Evolutionary conservation across 2,329 filamentous ascomycete species (phyloP), one percentile per base, ranked within the genome.

Genomic region (Sordariomycetes sp.): DNA sequence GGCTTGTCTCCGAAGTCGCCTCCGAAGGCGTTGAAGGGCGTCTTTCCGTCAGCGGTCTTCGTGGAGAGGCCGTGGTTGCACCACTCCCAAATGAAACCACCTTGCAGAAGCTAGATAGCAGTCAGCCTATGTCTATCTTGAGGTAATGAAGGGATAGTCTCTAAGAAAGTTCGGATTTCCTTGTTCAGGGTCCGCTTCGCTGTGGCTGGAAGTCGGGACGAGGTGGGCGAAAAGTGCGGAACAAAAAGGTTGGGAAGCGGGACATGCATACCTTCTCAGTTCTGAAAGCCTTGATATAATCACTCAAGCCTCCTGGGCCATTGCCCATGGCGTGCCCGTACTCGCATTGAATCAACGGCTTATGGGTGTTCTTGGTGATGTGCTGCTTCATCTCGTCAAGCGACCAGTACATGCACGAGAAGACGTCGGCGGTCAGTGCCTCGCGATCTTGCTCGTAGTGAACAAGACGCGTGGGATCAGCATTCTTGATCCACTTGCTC

Each of bases 241-340:
- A n/a, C n/a, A n/a, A n/a, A n/a, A n/a, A n/a, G n/a, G n/a, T n/a
- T n/a, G n/a, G n/a, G n/a, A n/a, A n/a, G n/a, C n/a, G n/a, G n/a
- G n/a, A n/a, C n/a, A n/a, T n/a, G n/a, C n/a, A n/a, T n/a, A n/a
- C n/a, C n/a, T n/a, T 21, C 39, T 81, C 61, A 19, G 64, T 63
- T 21, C 71, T 68, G 57, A 84, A 86, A 0, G 68, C 64, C 26
- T 76, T 63, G 32, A 80, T 64, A 39, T 86, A 86, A 39, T 84
- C 80, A 39, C 79, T 69, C 9, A 86, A 63, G 21, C 71, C 72
- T 2, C 82, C 81, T 0, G 82, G 82, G 0, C 79, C 81, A 45
- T 85, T 86, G 6, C 82, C 82, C 81, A 86, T 85, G 2, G 82
- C 79, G 45, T 75, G 70, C 0, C 54, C 68, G 39, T 71, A 75